phyloP scores from a whole-genome alignment of 2,329 filamentous ascomycete species.

The Arthroderma sp. region DNA sequence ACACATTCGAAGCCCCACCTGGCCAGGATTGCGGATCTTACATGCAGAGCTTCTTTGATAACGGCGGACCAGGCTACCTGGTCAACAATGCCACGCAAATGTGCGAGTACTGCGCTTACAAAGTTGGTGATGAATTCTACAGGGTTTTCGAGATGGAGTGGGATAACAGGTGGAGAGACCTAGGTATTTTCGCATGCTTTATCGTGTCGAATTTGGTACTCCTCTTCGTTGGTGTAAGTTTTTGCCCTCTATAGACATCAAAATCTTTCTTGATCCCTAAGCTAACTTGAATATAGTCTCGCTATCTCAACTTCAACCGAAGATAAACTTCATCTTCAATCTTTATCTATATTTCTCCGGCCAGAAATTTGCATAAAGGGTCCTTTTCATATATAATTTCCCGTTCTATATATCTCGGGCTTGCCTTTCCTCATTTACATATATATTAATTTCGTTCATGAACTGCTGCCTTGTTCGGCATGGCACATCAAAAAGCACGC shows the following conservation, averaged over 20 bases:
- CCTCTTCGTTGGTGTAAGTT: conserved; percentile 43
- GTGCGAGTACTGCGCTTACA: conserved; percentile 53
- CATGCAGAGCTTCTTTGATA: conserved; percentile 29
- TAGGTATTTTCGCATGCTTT: conserved; percentile 67
- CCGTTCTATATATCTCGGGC: no score
- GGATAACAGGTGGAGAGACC: conserved; percentile 60
- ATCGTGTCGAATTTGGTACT: conserved; percentile 63
- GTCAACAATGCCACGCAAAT: conserved; percentile 33
- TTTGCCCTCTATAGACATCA: neutral
- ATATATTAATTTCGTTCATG: no score
- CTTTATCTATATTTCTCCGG: no score
- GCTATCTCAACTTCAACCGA: conserved; percentile 35
- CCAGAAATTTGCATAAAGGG: no score
- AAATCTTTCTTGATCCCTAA: conserved; percentile 5
- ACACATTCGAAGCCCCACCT: conserved; percentile 37
- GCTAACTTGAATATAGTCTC: conserved; percentile 17
- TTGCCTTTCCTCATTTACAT: no score
- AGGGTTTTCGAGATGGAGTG: conserved; percentile 52
- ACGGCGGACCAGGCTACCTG: conserved; percentile 35
- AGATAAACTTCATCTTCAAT: conserved; percentile 5
- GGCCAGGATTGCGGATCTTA: conserved; percentile 49
- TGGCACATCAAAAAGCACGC: no score
- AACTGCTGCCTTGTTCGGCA: no score
- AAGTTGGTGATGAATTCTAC: conserved; percentile 70
- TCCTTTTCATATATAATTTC: no score